Conservation (phyloP, 169 alveolate species). For the Eimeria maxima region DNA sequence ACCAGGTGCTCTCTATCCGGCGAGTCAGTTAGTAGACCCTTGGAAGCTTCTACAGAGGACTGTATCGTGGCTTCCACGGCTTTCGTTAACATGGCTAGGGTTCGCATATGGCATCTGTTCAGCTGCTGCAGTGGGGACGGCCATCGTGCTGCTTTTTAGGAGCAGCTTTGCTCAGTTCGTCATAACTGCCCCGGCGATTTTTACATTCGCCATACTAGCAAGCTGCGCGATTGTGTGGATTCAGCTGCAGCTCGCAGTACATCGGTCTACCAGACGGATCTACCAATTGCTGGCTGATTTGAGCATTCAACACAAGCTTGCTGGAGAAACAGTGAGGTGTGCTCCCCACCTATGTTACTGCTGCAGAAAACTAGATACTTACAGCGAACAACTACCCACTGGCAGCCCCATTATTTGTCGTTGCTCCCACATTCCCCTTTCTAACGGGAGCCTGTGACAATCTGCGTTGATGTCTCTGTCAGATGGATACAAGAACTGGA, state of each 20-base stretch:
- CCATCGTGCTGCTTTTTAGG: not conserved
- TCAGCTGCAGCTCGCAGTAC: constrained; percentile 12
- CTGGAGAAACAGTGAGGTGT: constrained; percentile 47
- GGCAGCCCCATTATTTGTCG: not conserved
- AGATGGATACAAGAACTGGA: constrained; percentile 72
- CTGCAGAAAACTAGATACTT: not conserved
- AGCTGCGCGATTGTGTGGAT: constrained; percentile 51
- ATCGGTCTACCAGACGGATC: not conserved
- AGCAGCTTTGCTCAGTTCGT: not conserved
- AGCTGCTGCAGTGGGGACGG: constrained; percentile 48
- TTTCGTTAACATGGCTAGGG: not conserved
- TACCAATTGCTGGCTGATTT: constrained; percentile 34
- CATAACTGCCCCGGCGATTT: not conserved
- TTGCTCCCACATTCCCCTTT: not conserved
- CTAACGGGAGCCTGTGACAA: not conserved
- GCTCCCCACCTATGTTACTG: not conserved
- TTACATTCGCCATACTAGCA: not conserved
- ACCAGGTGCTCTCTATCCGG: not conserved
- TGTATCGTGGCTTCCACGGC: not conserved
- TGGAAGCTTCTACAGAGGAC: not conserved
- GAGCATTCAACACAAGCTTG: constrained; percentile 51
- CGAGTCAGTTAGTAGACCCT: not conserved
- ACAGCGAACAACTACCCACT: not conserved
- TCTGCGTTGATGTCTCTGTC: constrained; percentile 8
- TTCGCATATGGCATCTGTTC: not conserved